Evolutionary conservation across 2,329 filamentous ascomycete genomes (phyloP), one percentile per base, ranked within the genome.

Genomic region (Ilyonectria robusta): DNA sequence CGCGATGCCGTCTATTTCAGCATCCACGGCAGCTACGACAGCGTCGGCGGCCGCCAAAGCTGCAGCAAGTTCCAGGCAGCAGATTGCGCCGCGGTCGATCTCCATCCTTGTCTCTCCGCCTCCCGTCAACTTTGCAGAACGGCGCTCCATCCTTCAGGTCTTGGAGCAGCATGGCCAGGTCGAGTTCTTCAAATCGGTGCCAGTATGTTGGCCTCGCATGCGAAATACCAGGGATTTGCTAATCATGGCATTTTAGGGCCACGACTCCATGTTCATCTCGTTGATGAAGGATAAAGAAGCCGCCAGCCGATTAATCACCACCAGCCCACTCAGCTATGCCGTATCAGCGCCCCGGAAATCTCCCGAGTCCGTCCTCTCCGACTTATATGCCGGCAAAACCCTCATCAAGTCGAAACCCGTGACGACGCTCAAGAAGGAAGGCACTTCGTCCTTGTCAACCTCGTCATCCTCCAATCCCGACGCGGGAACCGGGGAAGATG

Each of bases 101-200:
- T 85, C 85, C 65, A 72, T 90, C 68, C 82, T 81, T 42, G 87
- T 89, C 21, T 76, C 78, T n/a, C 88, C 88, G 15, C 73, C 83
- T 13, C 88, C 88, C 11, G 72, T 79, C n/a, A 85, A 70, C 53
- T 84, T 90, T 70, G 81, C 83, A 33, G 87, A 90, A 77, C 85
- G 88, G 7, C 85, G 87, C 26, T 86, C 87, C 8, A 81, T 90
- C 21, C 78, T 90, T 37, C 84, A 84, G 48, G 81, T 84, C 31
- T 79, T 90, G 23, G 83, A 88, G 77, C 80, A 81, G 61, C 80
- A 85, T 70, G 85, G 84, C 62, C 77, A 80, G 2, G 81, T 89
- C 50, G 85, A 89, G 46, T 79, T 85, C 40, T 90, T 90, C 76
- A 86, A 84, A 78, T 59, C 62, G 44, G 47, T 70, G 11, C 71